phyloP scores from a whole-genome alignment of 2,329 filamentous ascomycete genomes.

The Talaromyces sp. region DNA sequence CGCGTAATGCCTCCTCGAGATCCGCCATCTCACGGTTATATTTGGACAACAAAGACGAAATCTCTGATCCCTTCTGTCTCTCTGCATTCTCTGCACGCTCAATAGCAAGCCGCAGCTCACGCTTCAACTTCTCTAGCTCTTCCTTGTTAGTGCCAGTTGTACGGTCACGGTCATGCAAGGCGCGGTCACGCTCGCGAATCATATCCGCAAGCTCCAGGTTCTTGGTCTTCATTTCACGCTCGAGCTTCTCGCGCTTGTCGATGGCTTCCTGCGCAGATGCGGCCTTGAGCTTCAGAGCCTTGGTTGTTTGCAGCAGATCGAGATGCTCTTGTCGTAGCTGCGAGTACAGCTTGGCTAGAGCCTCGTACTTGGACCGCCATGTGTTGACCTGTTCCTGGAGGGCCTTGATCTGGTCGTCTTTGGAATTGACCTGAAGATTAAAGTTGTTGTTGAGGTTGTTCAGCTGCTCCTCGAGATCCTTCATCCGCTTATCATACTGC shows the following conservation, averaged over 20 bases:
- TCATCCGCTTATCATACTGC: conserved; percentile 93
- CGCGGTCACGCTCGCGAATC: conserved; percentile 94
- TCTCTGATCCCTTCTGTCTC: conserved; percentile 87
- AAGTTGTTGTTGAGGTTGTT: conserved; percentile 77
- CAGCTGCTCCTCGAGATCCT: conserved; percentile 85
- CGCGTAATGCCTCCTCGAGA: conserved; percentile 80
- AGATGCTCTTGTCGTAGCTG: conserved; percentile 93
- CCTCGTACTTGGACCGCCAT: conserved; percentile 96
- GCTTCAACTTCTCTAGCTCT: conserved; percentile 89
- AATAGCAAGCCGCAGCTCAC: conserved; percentile 86
- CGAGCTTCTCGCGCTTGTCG: conserved; percentile 87
- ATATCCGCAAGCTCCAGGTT: conserved; percentile 98
- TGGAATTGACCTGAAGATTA: conserved; percentile 80
- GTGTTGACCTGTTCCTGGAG: conserved; percentile 97
- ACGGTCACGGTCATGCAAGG: conserved; percentile 88
- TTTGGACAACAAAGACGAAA: conserved; percentile 90
- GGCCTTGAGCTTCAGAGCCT: conserved; percentile 91
- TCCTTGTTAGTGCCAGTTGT: conserved; percentile 83
- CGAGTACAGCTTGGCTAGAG: conserved; percentile 93
- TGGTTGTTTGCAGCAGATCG: conserved; percentile 93
- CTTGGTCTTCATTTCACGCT: conserved; percentile 98
- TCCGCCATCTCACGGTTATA: conserved; percentile 98
- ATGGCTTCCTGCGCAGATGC: conserved; percentile 97
- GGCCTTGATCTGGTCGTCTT: conserved; percentile 89
- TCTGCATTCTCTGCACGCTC: conserved; percentile 92